Conservation (phyloP, 2,329 filamentous ascomycete species). For the Venturia nashicola region DNA sequence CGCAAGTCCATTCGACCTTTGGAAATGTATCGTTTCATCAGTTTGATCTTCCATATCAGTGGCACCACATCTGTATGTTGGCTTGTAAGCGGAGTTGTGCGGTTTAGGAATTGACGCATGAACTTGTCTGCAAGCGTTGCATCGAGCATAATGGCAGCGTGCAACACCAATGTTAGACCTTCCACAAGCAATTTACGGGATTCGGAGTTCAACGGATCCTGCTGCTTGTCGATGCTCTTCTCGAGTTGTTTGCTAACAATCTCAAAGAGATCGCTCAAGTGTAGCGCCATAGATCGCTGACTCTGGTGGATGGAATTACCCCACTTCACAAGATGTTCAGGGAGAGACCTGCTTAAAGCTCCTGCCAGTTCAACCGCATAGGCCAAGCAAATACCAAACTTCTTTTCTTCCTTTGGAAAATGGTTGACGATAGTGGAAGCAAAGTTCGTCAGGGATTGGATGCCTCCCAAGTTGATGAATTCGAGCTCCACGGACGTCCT, state of each 20-base stretch:
- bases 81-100: not conserved
- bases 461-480: not conserved
- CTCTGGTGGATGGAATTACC: not conserved
- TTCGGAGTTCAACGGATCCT: constrained; percentile 5
- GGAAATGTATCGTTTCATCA: constrained; percentile 59
- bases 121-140: not conserved
- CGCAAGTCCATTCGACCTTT: constrained; percentile 87
- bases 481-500: not conserved
- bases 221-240: constrained; percentile 4
- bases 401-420: not conserved
- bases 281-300: not conserved
- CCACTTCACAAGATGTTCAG: not conserved
- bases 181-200: constrained; percentile 4
- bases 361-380: not conserved
- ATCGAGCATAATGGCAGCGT: not conserved
- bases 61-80: constrained; percentile 36
- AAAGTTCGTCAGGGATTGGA: not conserved
- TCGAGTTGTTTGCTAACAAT: not conserved
- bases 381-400: not conserved
- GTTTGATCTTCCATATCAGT: constrained; percentile 56
- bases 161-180: not conserved
- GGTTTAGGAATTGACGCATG: not conserved
- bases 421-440: not conserved
- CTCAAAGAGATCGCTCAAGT: constrained; percentile 1
- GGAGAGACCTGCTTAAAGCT: not conserved